A percentile compares a stretch with the other conserved stretches of the same genome.
Evolutionary conservation across 768 basidiomycete genomes (phyloP).

Genomic region (Leccinum sublutescens): DNA sequence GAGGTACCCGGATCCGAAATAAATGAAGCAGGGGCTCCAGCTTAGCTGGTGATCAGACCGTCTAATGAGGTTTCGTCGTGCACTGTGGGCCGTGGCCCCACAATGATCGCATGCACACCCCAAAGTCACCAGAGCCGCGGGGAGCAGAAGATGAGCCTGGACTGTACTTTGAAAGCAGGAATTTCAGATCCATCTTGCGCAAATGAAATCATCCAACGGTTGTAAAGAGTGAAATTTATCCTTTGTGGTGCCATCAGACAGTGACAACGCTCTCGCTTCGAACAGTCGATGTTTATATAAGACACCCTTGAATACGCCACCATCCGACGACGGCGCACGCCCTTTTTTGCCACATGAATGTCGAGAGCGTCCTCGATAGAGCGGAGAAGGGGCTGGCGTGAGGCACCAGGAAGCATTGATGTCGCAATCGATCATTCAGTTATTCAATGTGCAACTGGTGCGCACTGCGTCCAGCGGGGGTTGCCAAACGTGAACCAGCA

Average conservation of each 20-base stretch:
- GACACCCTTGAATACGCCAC: background rate
- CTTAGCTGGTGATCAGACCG: background rate
- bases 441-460: background rate
- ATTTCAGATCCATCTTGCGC: constrained; percentile 5
- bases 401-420: constrained; percentile 7
- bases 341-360: constrained; percentile 5
- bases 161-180: constrained; percentile 6
- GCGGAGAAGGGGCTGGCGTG: constrained; percentile 7
- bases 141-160: constrained; percentile 5
- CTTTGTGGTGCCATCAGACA: background rate
- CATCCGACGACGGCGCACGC: constrained; percentile 12
- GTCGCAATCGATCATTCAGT: constrained; percentile 2
- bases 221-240: constrained; percentile 9
- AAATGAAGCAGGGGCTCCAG: constrained; percentile 2
- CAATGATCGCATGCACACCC: background rate
- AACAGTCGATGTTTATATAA: constrained; percentile 3
- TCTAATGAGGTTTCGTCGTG: constrained; percentile 2
- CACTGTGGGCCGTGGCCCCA: background rate
- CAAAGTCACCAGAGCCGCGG: constrained; percentile 16
- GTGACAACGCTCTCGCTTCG: constrained; percentile 5
- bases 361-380: constrained; percentile 9
- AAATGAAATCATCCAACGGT: constrained; percentile 17
- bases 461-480: background rate
- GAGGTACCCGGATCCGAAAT: constrained; percentile 10
- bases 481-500: background rate